Conservation (phyloP, 2,329 filamentous ascomycete genomes). For the Claviceps purpurea region DNA sequence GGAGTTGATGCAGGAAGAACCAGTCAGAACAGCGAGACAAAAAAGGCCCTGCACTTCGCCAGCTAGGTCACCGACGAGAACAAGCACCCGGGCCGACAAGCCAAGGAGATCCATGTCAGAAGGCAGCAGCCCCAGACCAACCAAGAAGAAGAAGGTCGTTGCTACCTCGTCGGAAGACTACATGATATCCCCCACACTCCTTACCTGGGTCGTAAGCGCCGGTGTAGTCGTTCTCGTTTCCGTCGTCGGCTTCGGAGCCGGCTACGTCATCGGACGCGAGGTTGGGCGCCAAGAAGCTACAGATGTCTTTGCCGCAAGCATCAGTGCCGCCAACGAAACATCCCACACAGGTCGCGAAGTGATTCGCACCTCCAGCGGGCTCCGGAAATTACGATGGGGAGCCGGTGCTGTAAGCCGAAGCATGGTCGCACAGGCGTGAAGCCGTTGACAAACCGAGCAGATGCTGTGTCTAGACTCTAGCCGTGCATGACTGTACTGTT, state of each 20-base stretch:
- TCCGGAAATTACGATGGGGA: conserved; percentile 42
- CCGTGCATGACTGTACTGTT: no score
- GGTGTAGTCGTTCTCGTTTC: conserved; percentile 55
- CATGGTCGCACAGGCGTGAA: conserved; percentile 28
- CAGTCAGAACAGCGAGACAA: conserved; percentile 11
- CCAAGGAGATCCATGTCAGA: conserved; percentile 33
- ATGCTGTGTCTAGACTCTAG: no score
- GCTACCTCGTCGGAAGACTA: conserved; percentile 22
- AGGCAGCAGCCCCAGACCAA: conserved; percentile 29
- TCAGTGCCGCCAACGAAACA: conserved; percentile 30
- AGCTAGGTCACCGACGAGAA: conserved; percentile 16
- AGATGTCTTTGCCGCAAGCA: conserved; percentile 33
- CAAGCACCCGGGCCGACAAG: conserved; percentile 25
- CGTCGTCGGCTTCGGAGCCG: conserved; percentile 55
- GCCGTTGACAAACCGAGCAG: not conserved
- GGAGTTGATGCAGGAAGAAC: conserved; percentile 34
- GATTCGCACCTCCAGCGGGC: conserved; percentile 36
- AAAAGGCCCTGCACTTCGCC: conserved; percentile 15
- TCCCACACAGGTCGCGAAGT: conserved; percentile 40
- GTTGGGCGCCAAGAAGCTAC: conserved; percentile 49
- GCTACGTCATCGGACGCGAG: conserved; percentile 54
- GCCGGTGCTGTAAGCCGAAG: conserved; percentile 36
- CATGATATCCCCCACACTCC: conserved; percentile 43
- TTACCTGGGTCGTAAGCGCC: conserved; percentile 53
- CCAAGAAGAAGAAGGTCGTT: conserved; percentile 48